Evolutionary conservation across 2,329 filamentous ascomycete genomes (phyloP).

Genomic region (Zymoseptoria pseudotritici): DNA sequence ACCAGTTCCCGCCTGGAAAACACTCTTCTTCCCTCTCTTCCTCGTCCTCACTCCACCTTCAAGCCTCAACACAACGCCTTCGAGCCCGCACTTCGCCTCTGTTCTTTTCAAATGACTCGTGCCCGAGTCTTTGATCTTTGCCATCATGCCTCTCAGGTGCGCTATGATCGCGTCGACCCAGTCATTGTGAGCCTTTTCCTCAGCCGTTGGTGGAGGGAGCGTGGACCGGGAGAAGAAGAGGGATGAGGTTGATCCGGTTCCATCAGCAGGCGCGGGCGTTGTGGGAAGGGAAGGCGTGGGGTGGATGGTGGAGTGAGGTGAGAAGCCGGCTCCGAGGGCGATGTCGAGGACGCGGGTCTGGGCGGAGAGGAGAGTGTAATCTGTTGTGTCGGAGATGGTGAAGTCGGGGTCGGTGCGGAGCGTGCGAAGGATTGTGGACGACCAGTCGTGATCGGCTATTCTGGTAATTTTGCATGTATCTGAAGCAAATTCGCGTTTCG

Average conservation of each 20-base stretch:
- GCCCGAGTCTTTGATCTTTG: conserved; percentile 42
- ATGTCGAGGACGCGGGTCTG: conserved; percentile 64
- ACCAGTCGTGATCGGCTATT: conserved; percentile 11
- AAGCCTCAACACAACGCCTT: conserved; percentile 67
- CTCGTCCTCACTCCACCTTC: conserved; percentile 62
- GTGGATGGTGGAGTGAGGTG: conserved; percentile 20
- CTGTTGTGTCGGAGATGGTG: conserved; percentile 46
- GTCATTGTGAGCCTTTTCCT: conserved; percentile 55
- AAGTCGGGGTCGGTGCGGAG: conserved; percentile 39
- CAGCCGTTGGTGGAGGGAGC: conserved; percentile 14
- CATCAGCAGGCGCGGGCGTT: background rate
- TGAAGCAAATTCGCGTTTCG: background rate
- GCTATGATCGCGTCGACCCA: conserved; percentile 60
- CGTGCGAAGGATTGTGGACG: conserved; percentile 18
- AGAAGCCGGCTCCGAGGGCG: conserved; percentile 59
- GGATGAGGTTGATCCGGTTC: background rate
- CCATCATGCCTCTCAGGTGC: conserved; percentile 43
- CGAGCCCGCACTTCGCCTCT: conserved; percentile 68
- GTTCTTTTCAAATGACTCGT: conserved; percentile 65
- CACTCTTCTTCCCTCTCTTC: conserved; percentile 25
- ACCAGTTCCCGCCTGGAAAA: conserved; percentile 14
- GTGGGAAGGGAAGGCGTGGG: conserved; percentile 1
- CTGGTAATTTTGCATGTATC: background rate
- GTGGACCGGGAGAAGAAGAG: conserved; percentile 8
- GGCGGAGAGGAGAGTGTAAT: conserved; percentile 63